These are phyloP conservation scores for Paspalum vaginatum DNA, from an alignment of 176 grass and related monocot species.

Conservation along the genomic window DNA sequence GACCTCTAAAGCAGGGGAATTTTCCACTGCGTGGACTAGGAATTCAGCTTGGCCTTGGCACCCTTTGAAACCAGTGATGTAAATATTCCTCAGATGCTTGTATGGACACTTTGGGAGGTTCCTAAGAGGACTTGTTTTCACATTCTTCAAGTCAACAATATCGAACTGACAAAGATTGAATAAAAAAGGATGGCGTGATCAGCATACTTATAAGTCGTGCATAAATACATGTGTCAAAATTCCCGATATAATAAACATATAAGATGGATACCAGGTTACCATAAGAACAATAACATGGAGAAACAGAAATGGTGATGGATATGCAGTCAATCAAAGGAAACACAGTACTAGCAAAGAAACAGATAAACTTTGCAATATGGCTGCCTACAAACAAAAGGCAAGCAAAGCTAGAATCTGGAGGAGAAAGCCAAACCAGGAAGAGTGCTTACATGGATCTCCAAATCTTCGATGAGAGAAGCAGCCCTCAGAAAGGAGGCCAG, in stretches of 20 bases:
- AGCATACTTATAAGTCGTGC: not conserved
- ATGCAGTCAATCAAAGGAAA: not conserved
- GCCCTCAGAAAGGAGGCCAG: conserved; percentile 25
- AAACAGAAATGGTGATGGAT: not conserved
- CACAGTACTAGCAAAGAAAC: not conserved
- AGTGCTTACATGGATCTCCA: conserved; percentile 35
- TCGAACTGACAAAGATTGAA: not conserved
- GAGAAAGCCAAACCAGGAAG: not conserved
- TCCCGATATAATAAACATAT: not conserved
- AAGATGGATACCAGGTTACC: not conserved
- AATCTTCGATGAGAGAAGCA: conserved; percentile 24
- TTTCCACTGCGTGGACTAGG: conserved; percentile 6
- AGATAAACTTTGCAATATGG: not conserved
- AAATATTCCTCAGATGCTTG: not conserved
- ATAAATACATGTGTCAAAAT: not conserved
- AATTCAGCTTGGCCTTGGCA: not conserved
- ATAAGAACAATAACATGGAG: not conserved
- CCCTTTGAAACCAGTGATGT: conserved; percentile 11
- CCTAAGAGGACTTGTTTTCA: not conserved
- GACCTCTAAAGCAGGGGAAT: conserved; percentile 8
- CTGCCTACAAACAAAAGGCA: too few relatives aligned
- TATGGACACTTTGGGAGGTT: not conserved
- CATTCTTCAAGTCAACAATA: not conserved
- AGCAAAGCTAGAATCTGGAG: too few relatives aligned
- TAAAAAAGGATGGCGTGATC: not conserved